Percentiles rank a stretch among this genome's conserved stretches.
These are phyloP conservation scores for Fusarium protoensiforme DNA, from an alignment of 2,329 filamentous ascomycete species.

Conservation along the genomic window DNA sequence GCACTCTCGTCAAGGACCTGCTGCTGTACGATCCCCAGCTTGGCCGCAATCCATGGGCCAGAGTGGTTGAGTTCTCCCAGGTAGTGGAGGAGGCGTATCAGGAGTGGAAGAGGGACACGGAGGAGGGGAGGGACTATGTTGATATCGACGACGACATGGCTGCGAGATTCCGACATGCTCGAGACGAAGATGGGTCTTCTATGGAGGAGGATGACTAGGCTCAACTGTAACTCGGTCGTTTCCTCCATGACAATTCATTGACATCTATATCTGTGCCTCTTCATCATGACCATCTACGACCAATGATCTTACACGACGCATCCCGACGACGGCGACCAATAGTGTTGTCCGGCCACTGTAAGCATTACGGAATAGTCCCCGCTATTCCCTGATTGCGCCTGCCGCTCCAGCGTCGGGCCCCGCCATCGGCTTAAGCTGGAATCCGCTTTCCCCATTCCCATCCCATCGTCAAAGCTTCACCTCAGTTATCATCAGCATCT, in stretches of 20 bases:
- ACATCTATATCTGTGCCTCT: neutral
- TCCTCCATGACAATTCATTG: neutral
- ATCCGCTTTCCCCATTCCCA: constrained; percentile 35
- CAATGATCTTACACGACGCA: constrained; percentile 45
- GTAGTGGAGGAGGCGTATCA: constrained; percentile 41
- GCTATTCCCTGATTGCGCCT: neutral
- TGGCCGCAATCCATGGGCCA: neutral
- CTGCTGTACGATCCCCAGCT: constrained; percentile 38
- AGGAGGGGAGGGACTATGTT: constrained; percentile 46
- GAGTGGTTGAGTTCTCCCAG: constrained; percentile 17
- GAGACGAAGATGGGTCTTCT: neutral
- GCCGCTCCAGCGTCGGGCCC: constrained; percentile 7
- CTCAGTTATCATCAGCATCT: constrained; percentile 2
- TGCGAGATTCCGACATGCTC: neutral
- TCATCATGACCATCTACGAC: constrained; percentile 5
- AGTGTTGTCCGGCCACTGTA: constrained; percentile 1
- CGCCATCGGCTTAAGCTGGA: constrained; percentile 24
- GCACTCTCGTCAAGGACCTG: constrained; percentile 37
- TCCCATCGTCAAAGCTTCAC: constrained; percentile 19
- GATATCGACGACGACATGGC: constrained; percentile 46
- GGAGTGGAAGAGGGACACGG: constrained; percentile 45
- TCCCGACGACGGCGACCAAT: constrained; percentile 13
- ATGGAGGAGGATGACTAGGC: neutral
- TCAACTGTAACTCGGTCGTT: neutral
- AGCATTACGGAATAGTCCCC: neutral